Conservation (phyloP, 1,284 basidiomycete species). For the Takashimella koratensis region DNA sequence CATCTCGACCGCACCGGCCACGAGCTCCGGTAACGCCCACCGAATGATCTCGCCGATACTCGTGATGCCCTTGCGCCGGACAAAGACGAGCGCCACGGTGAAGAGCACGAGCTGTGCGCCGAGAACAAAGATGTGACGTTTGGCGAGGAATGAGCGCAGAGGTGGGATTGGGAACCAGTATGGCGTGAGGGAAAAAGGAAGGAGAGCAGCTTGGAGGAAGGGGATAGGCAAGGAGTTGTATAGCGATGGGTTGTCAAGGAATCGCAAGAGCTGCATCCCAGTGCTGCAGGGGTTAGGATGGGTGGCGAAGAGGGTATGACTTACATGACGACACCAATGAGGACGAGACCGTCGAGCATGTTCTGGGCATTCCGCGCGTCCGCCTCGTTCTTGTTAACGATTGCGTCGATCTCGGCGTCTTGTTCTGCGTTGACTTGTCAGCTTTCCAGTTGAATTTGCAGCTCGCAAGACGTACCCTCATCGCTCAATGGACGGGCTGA, state of each 20-base stretch:
- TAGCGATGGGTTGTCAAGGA: neutral
- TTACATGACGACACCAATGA: constrained; percentile 28
- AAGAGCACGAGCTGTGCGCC: constrained; percentile 26
- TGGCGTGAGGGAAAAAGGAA: constrained; percentile 35
- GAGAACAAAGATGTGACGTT: constrained; percentile 14
- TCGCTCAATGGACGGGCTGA: constrained; percentile 14
- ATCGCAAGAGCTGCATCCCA: neutral
- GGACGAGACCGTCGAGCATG: constrained; percentile 32
- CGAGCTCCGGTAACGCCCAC: constrained; percentile 32
- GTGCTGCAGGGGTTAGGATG: neutral
- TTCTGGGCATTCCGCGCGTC: constrained; percentile 24
- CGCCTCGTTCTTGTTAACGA: constrained; percentile 23
- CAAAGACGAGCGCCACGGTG: constrained; percentile 7
- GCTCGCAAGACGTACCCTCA: constrained; percentile 18
- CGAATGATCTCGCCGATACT: constrained; percentile 20
- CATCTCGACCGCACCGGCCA: constrained; percentile 29
- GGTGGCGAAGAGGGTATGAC: constrained; percentile 3
- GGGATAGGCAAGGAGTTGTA: constrained; percentile 3
- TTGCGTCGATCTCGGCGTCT: constrained; percentile 29
- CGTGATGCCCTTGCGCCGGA: neutral
- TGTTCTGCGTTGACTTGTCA: constrained; percentile 23
- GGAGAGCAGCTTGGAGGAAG: constrained; percentile 21
- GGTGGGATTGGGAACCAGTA: constrained; percentile 14
- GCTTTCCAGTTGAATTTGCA: neutral
- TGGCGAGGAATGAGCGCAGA: neutral